Conservation (phyloP, 2,329 filamentous ascomycete genomes). For the Colletotrichum sp. region DNA sequence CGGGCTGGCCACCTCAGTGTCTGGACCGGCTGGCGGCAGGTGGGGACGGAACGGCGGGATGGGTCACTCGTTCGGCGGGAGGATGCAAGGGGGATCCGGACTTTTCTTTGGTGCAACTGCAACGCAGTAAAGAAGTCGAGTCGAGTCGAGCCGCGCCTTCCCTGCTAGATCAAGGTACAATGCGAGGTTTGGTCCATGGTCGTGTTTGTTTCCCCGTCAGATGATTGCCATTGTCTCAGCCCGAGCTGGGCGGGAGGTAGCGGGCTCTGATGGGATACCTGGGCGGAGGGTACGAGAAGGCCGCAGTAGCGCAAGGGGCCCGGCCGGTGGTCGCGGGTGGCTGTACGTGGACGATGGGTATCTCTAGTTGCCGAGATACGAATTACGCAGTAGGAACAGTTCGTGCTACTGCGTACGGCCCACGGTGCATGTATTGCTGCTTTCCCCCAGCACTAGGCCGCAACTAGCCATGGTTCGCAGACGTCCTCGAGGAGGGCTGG, state of each 20-base stretch:
- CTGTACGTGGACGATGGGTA: neutral
- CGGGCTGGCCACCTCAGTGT: neutral
- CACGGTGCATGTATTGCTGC: neutral
- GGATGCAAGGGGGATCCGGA: neutral
- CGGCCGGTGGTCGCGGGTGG: neutral
- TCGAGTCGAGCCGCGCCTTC: neutral
- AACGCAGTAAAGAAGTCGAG: neutral
- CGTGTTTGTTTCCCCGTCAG: neutral
- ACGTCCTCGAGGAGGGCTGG: neutral
- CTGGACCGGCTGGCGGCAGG: neutral
- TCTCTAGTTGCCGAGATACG: neutral
- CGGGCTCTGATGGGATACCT: neutral
- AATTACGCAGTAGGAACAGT: neutral
- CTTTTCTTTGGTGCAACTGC: neutral
- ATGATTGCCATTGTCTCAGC: conserved; percentile 15
- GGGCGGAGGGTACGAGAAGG: neutral
- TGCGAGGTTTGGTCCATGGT: neutral
- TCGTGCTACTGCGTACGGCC: neutral
- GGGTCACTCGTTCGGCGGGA: neutral
- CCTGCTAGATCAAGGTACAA: neutral
- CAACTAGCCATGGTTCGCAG: neutral
- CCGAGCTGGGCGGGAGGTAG: neutral
- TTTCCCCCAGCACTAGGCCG: neutral
- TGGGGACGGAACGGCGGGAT: neutral
- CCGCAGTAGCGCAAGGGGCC: neutral